phyloP scores from a whole-genome alignment of 306 rosid species.

The Casuarina cunninghamiana region DNA sequence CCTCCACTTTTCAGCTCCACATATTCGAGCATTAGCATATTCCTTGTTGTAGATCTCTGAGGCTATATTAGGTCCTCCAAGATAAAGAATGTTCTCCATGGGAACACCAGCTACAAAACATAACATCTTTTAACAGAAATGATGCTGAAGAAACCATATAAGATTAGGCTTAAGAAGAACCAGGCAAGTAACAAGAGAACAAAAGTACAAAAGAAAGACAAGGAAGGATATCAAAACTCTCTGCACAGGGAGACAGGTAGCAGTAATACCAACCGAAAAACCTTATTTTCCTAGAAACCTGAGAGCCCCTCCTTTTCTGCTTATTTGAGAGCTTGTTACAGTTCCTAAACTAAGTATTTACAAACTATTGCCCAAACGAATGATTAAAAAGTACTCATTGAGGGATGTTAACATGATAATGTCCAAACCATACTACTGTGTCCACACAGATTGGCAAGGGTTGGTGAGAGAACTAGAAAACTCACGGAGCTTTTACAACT shows the following conservation, averaged over 20 bases:
- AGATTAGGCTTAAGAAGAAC: neutral
- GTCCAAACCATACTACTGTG: no score
- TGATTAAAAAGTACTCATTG: no score
- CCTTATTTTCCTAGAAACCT: neutral
- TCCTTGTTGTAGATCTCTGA: conserved; percentile 91
- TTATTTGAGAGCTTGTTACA: neutral
- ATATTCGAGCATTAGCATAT: conserved; percentile 94
- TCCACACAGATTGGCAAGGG: no score
- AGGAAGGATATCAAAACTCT: conserved; percentile 19
- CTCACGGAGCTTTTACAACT: no score
- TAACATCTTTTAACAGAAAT: neutral
- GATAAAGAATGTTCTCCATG: conserved; percentile 81
- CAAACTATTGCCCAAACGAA: neutral
- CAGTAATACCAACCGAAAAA: neutral
- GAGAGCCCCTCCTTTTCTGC: neutral
- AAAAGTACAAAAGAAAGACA: neutral
- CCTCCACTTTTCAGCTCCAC: conserved; percentile 95
- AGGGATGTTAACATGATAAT: no score
- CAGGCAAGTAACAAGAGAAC: conserved; percentile 10
- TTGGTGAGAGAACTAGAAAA: no score
- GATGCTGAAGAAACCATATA: neutral
- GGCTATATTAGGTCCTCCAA: conserved; percentile 98
- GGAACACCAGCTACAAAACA: conserved; percentile 79
- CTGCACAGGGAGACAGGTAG: neutral
- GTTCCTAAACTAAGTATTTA: neutral